These are phyloP conservation scores for Yarrowia porcina DNA, from an alignment of 805 yeast genomes.

Conservation along the genomic window DNA sequence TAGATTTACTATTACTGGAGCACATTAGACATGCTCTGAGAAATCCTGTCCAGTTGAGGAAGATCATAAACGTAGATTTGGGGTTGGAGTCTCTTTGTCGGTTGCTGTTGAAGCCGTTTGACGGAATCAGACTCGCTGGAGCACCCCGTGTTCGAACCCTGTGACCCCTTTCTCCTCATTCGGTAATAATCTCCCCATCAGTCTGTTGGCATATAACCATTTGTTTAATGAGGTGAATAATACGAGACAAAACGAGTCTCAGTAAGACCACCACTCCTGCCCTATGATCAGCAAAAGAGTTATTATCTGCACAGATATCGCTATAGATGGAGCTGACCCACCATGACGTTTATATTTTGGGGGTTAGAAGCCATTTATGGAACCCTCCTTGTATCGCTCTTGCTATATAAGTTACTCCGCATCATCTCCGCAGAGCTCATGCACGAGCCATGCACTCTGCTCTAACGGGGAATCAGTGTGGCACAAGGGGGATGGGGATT, in stretches of 20 bases:
- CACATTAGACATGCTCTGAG: neutral
- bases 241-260: no score
- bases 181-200: no score
- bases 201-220: neutral
- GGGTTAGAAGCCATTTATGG: neutral
- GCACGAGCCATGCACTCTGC: neutral
- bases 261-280: no score
- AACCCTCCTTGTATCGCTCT: neutral
- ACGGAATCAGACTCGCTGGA: neutral
- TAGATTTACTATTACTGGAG: neutral
- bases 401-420: neutral
- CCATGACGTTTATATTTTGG: neutral
- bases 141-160: neutral
- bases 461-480: slow-evolving; percentile 5
- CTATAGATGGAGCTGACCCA: no score
- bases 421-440: slow-evolving; percentile 8
- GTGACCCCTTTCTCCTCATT: no score
- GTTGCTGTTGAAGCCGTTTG: neutral
- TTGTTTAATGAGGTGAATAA: no score
- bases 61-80: neutral
- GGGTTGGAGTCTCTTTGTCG: neutral
- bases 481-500: neutral
- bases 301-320: neutral
- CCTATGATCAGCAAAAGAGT: neutral
- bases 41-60: no score